Evolutionary conservation across 352 stramenopile species (phyloP).

Genomic region (Phytopythium boreale): DNA sequence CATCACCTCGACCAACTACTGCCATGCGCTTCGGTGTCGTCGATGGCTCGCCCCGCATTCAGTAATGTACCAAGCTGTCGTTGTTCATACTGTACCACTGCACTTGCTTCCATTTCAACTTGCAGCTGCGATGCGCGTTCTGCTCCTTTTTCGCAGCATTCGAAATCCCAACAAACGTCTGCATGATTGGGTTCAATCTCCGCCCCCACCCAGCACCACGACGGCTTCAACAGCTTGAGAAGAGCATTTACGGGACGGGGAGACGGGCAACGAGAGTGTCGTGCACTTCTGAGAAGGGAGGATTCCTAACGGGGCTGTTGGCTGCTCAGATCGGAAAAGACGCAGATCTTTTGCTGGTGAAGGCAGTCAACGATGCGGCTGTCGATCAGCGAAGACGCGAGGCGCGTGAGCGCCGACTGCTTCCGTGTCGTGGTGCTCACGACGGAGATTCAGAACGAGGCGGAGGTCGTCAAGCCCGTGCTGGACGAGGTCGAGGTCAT

Average conservation of each 20-base stretch:
- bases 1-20: too few relatives aligned
- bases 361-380: neutral
- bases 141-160: neutral
- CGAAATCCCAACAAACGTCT: neutral
- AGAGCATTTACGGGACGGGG: too few relatives aligned
- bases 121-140: neutral
- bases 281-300: neutral
- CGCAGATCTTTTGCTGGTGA: neutral
- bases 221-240: too few relatives aligned
- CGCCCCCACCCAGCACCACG: too few relatives aligned
- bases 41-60: too few relatives aligned
- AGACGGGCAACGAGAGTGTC: neutral
- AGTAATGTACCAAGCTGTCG: too few relatives aligned
- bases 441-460: slow-evolving; percentile 51
- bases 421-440: slow-evolving; percentile 56
- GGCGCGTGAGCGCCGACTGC: slow-evolving; percentile 6
- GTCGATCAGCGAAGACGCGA: slow-evolving; percentile 7
- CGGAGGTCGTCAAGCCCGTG: slow-evolving; percentile 71
- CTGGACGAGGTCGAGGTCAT: slow-evolving; percentile 68
- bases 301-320: neutral
- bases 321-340: neutral
- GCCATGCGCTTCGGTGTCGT: too few relatives aligned
- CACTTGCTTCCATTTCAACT: neutral
- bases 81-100: too few relatives aligned
- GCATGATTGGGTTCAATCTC: too few relatives aligned